Evolutionary conservation across 441 rosid genomes (phyloP).

Genomic region (Cnidoscolus chayamansa): DNA sequence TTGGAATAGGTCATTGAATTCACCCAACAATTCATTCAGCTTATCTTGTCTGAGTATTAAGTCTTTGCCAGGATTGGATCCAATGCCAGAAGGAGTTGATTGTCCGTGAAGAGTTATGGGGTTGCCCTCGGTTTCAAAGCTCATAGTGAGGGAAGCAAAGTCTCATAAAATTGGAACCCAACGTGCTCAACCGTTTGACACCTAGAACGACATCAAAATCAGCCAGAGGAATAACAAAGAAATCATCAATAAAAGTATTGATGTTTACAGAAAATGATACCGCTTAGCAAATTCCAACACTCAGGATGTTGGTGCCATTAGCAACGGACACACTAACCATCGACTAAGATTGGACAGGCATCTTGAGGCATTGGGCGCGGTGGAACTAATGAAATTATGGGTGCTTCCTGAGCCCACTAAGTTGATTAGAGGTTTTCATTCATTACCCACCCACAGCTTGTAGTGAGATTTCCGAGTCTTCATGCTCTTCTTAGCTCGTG

Average conservation of each 20-base stretch:
- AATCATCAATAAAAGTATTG: not conserved
- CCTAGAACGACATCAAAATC: not conserved
- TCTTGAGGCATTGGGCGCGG: no score
- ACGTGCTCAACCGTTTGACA: not conserved
- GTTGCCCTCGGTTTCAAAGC: not conserved
- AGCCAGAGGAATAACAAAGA: not conserved
- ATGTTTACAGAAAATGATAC: not conserved
- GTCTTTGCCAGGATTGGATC: no score
- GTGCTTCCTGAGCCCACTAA: no score
- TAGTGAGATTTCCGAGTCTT: no score
- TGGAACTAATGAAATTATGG: no score
- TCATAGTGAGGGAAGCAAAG: not conserved
- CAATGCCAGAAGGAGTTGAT: no score
- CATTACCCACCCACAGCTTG: no score
- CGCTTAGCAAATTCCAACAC: not conserved
- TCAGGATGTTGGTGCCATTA: not conserved
- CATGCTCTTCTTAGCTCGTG: no score
- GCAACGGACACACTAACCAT: not conserved
- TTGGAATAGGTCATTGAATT: not conserved
- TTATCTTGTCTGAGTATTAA: no score
- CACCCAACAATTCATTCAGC: not conserved
- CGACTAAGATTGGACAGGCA: no score
- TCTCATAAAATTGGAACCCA: not conserved
- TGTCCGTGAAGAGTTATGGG: not conserved
- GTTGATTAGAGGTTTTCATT: no score